phyloP scores from a whole-genome alignment of 805 yeast genomes.

The Suhomyces sp. region DNA sequence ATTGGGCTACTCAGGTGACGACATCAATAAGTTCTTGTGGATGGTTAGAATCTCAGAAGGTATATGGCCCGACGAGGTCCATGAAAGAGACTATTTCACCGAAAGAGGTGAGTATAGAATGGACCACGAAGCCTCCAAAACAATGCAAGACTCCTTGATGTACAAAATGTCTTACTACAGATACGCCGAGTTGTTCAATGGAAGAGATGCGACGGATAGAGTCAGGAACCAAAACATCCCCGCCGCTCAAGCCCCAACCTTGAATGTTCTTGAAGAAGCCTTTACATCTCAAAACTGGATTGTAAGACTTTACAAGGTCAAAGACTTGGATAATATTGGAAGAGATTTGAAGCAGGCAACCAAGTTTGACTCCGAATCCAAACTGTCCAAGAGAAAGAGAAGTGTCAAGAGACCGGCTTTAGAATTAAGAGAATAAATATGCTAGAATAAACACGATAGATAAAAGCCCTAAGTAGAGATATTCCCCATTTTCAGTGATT shows the following conservation, averaged over 20 bases:
- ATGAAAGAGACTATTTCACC: conserved; percentile 81
- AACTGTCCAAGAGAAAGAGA: conserved; percentile 40
- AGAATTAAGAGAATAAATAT: conserved; percentile 44
- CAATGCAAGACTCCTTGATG: conserved; percentile 89
- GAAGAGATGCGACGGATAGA: conserved; percentile 69
- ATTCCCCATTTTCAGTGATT: too few relatives aligned
- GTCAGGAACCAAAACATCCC: conserved; percentile 83
- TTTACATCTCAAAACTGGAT: conserved; percentile 96
- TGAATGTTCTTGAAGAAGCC: conserved; percentile 86
- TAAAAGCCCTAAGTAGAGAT: background rate
- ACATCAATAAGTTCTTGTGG: conserved; percentile 95
- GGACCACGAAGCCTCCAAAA: conserved; percentile 73
- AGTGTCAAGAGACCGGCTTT: conserved; percentile 51
- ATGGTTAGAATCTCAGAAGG: conserved; percentile 99
- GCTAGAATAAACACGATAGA: background rate
- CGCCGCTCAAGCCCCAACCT: conserved; percentile 42
- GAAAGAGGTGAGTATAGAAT: conserved; percentile 84
- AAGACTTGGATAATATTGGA: conserved; percentile 83
- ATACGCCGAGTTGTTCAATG: conserved; percentile 67
- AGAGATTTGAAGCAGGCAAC: conserved; percentile 66
- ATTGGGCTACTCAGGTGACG: conserved; percentile 93
- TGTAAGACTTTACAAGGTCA: conserved; percentile 89
- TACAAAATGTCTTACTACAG: conserved; percentile 93
- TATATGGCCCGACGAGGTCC: conserved; percentile 98
- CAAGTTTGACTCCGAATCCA: conserved; percentile 43